These are phyloP conservation scores for Picochlorum sp. DNA, from an alignment of 139 green algal genomes.

Conservation along the genomic window DNA sequence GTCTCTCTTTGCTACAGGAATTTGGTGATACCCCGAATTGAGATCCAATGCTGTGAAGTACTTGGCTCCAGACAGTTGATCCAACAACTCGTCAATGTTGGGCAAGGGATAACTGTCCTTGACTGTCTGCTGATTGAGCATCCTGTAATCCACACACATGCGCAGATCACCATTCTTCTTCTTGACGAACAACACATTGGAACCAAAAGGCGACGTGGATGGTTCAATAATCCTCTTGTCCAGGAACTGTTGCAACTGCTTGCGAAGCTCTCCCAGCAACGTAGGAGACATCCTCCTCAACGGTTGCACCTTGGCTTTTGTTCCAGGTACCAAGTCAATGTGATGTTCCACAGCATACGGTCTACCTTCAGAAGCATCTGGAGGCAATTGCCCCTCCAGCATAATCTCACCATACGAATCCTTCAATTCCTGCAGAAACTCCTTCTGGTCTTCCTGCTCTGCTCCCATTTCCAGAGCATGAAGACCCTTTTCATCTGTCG, in stretches of 20 bases:
- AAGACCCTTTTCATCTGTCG: not conserved
- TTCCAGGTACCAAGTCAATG: not conserved
- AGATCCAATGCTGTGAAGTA: too few species aligned
- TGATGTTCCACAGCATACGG: not conserved
- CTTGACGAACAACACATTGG: conserved; percentile 1
- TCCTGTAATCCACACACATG: too few species aligned
- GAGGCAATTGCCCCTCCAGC: not conserved
- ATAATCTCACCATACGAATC: not conserved
- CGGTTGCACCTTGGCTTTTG: not conserved
- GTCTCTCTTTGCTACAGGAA: too few species aligned
- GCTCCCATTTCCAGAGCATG: not conserved
- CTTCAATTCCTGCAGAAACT: not conserved
- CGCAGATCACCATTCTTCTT: too few species aligned
- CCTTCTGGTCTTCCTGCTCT: not conserved
- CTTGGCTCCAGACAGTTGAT: too few species aligned
- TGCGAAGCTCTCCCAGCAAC: not conserved
- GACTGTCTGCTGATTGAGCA: too few species aligned
- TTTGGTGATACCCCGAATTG: too few species aligned
- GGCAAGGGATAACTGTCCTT: too few species aligned
- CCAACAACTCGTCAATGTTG: too few species aligned
- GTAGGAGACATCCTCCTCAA: not conserved
- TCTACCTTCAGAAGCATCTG: not conserved
- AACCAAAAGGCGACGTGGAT: conserved; percentile 33
- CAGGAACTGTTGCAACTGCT: conserved; percentile 35
- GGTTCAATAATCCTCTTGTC: conserved; percentile 41